These are phyloP conservation scores for Ceratocystiopsis sp. DNA, from an alignment of 2,329 filamentous ascomycete genomes.

Conservation along the genomic window DNA sequence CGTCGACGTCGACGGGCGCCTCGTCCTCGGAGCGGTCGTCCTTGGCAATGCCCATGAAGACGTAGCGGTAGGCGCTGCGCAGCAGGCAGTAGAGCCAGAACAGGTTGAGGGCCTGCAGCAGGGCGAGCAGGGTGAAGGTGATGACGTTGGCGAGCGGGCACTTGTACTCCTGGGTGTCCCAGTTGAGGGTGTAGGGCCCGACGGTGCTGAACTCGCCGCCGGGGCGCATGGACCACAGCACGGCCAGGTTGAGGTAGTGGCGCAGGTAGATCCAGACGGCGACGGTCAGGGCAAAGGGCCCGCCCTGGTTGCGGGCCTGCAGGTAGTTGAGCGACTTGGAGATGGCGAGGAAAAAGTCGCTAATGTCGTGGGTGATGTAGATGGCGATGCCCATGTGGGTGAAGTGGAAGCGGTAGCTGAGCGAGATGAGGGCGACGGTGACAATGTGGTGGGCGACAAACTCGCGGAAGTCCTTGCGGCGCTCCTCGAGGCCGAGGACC, in stretches of 20 bases:
- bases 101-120: constrained; percentile 58
- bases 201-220: constrained; percentile 60
- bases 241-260: constrained; percentile 66
- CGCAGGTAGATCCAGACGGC: constrained; percentile 76
- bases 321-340: constrained; percentile 89
- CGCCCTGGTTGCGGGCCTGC: constrained; percentile 57
- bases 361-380: constrained; percentile 88
- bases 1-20: constrained; percentile 40
- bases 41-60: constrained; percentile 40
- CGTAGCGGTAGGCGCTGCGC: constrained; percentile 55
- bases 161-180: constrained; percentile 63
- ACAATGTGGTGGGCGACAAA: constrained; percentile 84
- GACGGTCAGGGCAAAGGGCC: constrained; percentile 79
- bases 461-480: constrained; percentile 87
- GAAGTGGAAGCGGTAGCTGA: constrained; percentile 93
- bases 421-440: constrained; percentile 62
- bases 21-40: constrained; percentile 38
- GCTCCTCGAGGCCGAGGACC: constrained; percentile 76
- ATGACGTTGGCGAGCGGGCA: constrained; percentile 53
- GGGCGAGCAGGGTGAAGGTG: constrained; percentile 44
- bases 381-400: constrained; percentile 87
- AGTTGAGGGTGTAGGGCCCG: constrained; percentile 60
- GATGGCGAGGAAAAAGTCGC: constrained; percentile 87
- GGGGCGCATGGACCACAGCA: constrained; percentile 46
- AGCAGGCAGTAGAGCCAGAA: constrained; percentile 71